Conservation (phyloP, 345 rosid species). For the Citrus cavaleriei region DNA sequence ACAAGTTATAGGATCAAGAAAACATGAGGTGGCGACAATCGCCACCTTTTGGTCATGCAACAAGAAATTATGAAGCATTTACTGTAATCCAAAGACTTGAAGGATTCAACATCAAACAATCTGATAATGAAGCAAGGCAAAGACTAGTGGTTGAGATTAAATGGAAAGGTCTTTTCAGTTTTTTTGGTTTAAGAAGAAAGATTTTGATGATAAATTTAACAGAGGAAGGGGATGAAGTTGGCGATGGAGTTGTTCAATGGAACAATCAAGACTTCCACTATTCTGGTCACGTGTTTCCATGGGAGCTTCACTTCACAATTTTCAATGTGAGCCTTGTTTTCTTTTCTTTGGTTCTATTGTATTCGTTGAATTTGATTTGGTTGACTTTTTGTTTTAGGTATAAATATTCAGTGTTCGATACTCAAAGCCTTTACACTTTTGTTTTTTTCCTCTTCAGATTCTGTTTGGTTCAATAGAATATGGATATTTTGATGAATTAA, state of each 20-base stretch:
- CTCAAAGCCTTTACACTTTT: neutral
- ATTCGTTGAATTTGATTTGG: neutral
- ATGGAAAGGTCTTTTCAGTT: conserved; percentile 44
- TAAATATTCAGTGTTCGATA: neutral
- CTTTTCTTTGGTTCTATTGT: neutral
- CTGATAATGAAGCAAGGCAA: conserved; percentile 9
- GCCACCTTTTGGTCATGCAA: conserved; percentile 33
- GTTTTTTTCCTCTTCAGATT: no score
- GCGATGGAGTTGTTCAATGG: conserved; percentile 58
- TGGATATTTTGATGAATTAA: neutral
- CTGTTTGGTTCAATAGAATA: no score
- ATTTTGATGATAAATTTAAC: conserved; percentile 35
- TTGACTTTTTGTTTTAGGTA: neutral
- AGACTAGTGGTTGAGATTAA: conserved; percentile 48
- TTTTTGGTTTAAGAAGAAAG: conserved; percentile 26
- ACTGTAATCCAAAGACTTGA: conserved; percentile 32
- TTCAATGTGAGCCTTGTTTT: conserved; percentile 38
- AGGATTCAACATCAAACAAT: conserved; percentile 26
- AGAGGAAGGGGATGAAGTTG: conserved; percentile 37
- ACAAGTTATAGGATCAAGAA: conserved; percentile 1
- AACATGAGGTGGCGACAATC: conserved; percentile 57
- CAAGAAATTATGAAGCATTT: conserved; percentile 44
- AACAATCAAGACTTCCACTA: conserved; percentile 47
- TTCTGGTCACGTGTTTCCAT: conserved; percentile 42
- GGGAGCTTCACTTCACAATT: conserved; percentile 50